These are phyloP conservation scores for Macrophomina phaseolina DNA, from an alignment of 2,329 filamentous ascomycete genomes.

Conservation along the genomic window DNA sequence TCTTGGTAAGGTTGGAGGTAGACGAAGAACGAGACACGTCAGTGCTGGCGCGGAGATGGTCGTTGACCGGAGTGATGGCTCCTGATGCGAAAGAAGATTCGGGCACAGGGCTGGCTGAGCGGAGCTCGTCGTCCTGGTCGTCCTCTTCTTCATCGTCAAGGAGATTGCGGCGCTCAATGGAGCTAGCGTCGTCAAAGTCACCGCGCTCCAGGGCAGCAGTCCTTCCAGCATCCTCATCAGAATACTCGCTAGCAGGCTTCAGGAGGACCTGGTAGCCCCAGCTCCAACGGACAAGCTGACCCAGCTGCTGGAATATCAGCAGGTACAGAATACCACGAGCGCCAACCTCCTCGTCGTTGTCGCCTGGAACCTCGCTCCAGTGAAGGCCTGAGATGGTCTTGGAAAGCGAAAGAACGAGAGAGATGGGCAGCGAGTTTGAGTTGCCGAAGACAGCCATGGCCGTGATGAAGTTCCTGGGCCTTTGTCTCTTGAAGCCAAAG, in stretches of 20 bases:
- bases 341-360: conserved; percentile 93
- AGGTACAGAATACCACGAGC: conserved; percentile 94
- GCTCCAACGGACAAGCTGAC: conserved; percentile 93
- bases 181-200: conserved; percentile 60
- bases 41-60: conserved; percentile 16
- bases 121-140: conserved; percentile 30
- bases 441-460: conserved; percentile 99
- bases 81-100: conserved; percentile 56
- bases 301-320: conserved; percentile 96
- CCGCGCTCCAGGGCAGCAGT: conserved; percentile 53
- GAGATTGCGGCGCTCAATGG: conserved; percentile 40
- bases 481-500: conserved; percentile 77
- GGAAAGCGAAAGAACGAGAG: conserved; percentile 89
- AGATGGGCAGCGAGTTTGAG: conserved; percentile 97
- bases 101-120: conserved; percentile 1
- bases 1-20: conserved; percentile 46
- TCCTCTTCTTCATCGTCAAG: conserved; percentile 48
- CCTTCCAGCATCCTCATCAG: conserved; percentile 61
- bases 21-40: conserved; percentile 34
- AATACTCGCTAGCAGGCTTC: conserved; percentile 79
- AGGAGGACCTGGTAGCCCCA: conserved; percentile 97
- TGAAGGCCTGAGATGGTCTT: conserved; percentile 91
- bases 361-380: conserved; percentile 88
- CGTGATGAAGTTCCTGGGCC: conserved; percentile 90
- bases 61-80: conserved; percentile 49